A percentile compares a stretch with the other conserved stretches of the same genome.
These are phyloP conservation scores for Sarocladiaceae sp. DNA, from an alignment of 2,329 filamentous ascomycete species.

Conservation along the genomic window DNA sequence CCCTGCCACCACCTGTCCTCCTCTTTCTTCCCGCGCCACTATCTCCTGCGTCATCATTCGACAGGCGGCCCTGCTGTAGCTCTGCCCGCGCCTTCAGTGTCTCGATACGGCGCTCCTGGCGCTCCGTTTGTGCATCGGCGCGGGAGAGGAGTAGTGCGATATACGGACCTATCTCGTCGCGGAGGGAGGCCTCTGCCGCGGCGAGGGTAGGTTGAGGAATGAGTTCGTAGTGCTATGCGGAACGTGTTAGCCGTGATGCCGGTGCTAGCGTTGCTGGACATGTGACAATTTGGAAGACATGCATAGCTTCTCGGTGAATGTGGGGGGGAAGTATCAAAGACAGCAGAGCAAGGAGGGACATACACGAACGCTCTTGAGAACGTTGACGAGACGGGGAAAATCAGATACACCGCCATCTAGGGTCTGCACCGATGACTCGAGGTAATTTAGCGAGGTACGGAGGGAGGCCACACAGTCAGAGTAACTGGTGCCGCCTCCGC, in stretches of 20 bases:
- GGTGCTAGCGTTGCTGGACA: too few species aligned
- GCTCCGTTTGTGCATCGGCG: slow-evolving; percentile 77
- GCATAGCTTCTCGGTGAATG: too few species aligned
- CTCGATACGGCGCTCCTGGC: slow-evolving; percentile 75
- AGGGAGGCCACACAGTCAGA: slow-evolving; percentile 54
- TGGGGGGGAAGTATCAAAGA: slow-evolving; percentile 4
- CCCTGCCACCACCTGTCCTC: slow-evolving; percentile 17
- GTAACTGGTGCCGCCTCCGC: slow-evolving; percentile 38
- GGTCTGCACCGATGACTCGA: slow-evolving; percentile 53
- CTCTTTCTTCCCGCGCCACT: slow-evolving; percentile 13
- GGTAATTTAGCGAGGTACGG: slow-evolving; percentile 52
- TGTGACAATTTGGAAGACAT: too few species aligned
- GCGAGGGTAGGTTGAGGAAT: slow-evolving; percentile 79
- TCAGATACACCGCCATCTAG: slow-evolving; percentile 51
- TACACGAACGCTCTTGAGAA: slow-evolving; percentile 54
- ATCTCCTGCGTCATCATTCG: slow-evolving; percentile 18
- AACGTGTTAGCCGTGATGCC: too few species aligned
- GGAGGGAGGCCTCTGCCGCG: slow-evolving; percentile 74
- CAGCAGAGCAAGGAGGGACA: slow-evolving; percentile 21
- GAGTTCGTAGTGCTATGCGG: slow-evolving; percentile 95
- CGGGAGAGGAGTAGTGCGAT: slow-evolving; percentile 72
- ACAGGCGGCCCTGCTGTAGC: slow-evolving; percentile 66
- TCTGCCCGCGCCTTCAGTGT: slow-evolving; percentile 77
- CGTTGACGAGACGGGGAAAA: slow-evolving; percentile 47
- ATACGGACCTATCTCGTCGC: slow-evolving; percentile 85